These are phyloP conservation scores for Termitomyces bulborhizus DNA, from an alignment of 768 basidiomycete species.

Conservation along the genomic window DNA sequence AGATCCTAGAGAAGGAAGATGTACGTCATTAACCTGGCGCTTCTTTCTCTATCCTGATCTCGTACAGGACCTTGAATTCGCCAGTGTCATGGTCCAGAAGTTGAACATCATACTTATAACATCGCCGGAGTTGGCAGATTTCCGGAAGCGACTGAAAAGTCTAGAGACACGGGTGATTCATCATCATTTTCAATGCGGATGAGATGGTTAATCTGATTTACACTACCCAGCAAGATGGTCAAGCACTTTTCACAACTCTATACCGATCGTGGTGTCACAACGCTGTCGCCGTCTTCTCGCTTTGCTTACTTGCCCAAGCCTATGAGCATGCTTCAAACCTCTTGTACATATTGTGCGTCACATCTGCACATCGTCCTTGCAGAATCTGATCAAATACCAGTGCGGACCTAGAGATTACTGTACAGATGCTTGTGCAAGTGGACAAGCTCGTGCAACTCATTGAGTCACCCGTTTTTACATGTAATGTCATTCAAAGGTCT, in stretches of 20 bases:
- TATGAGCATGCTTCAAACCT: constrained; percentile 98
- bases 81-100: constrained; percentile 96
- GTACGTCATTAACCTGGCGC: constrained; percentile 32
- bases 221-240: constrained; percentile 79
- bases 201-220: neutral
- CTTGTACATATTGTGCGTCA: constrained; percentile 81
- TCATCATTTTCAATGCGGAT: neutral
- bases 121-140: constrained; percentile 92
- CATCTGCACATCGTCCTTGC: neutral
- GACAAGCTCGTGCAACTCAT: constrained; percentile 98
- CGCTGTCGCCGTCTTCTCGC: constrained; percentile 91
- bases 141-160: constrained; percentile 87
- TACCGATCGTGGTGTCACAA: constrained; percentile 99
- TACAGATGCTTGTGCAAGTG: constrained; percentile 89
- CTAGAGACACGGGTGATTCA: constrained; percentile 79
- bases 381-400: constrained; percentile 31
- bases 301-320: constrained; percentile 95
- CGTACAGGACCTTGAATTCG: constrained; percentile 89
- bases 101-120: constrained; percentile 95
- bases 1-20: constrained; percentile 97
- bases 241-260: constrained; percentile 87
- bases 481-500: constrained; percentile 35
- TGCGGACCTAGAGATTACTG: constrained; percentile 95
- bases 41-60: neutral
- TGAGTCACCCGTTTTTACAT: constrained; percentile 97